phyloP scores from a whole-genome alignment of 257 asterid genomes.

The Fraxinus cuspidata region DNA sequence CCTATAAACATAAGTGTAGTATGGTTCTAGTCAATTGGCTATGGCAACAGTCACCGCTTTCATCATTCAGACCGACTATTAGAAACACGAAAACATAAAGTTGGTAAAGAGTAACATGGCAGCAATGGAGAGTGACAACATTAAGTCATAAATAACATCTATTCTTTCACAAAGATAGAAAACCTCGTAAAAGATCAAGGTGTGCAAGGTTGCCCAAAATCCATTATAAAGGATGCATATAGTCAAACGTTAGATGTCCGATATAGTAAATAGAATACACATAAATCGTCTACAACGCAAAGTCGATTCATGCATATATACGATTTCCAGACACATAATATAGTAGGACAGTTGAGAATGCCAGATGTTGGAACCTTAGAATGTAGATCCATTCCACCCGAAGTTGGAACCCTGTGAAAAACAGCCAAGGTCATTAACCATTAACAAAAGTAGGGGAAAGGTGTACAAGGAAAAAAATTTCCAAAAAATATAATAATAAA shows the following conservation, averaged over 20 bases:
- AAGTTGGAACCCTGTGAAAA: slow-evolving; percentile 18
- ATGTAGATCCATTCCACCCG: slow-evolving; percentile 16
- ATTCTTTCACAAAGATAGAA: not conserved
- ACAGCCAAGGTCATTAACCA: not conserved
- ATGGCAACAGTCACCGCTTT: not conserved
- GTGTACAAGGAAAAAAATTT: not conserved
- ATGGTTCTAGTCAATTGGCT: too few species aligned
- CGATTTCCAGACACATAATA: not conserved
- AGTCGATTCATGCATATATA: not conserved
- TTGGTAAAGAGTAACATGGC: not conserved
- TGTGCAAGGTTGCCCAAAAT: not conserved
- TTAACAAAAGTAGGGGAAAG: not conserved
- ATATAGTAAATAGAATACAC: not conserved
- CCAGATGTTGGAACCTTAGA: not conserved
- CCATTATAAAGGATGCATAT: not conserved
- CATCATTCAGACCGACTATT: not conserved
- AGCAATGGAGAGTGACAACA: not conserved
- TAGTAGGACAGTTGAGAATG: not conserved
- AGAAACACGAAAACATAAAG: not conserved
- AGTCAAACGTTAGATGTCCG: not conserved
- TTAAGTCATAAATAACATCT: not conserved
- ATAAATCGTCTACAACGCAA: not conserved
- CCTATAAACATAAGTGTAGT: too few species aligned
- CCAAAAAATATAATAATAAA: too few species aligned
- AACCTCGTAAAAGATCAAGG: not conserved